Evolutionary conservation across 345 rosid genomes (phyloP), one percentile per base, ranked within the genome.

Genomic region (Boechera divaricarpa): DNA sequence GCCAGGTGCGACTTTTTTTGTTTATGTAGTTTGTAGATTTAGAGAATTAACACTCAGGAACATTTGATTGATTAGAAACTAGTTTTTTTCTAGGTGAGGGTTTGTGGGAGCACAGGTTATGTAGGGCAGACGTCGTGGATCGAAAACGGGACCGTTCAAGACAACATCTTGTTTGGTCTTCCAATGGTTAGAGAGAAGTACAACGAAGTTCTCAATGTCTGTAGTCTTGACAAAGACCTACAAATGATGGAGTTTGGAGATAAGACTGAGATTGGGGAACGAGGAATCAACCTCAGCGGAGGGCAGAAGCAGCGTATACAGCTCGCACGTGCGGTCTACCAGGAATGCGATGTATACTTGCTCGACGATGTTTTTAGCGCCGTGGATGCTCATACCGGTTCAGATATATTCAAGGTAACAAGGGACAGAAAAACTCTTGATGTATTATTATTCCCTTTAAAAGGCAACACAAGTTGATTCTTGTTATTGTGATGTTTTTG

Each of bases 91-190:
- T 81, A 92, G 96, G 93, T 93, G 63, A 85, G 81, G 81, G 86
- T 90, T 60, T 90, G 90, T 58, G 98, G 98, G 61, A 75, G 85
- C 42, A 89, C 92, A 16, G 97, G 95, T 35, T 94, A 92, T 73
- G 97, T 94, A n/a, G 97, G 95, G 21, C 98, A 94, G 77, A 89
- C 97, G 29, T 83, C 98, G 5, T 94, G 98, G 98, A 92, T 92
- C 42, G 97, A 92, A 67, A 92, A 87, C 61, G 95, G 97, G 76
- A 94, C 98, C 18, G 82, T 94, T 80, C 77, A 87, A 80, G 97
- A 92, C 47, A 94, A 89, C 75, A 92, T 94, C 63, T 85, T 94
- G 65, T 94, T 92, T 72, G 95, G 97, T 72, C 82, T 87, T 83
- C 91, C 94, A 3, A 92, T 94, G 98, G 70, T 85, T 55, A 61